phyloP scores from a whole-genome alignment of 108 stramenopile species.

The Pseudonitzschia pungens region DNA sequence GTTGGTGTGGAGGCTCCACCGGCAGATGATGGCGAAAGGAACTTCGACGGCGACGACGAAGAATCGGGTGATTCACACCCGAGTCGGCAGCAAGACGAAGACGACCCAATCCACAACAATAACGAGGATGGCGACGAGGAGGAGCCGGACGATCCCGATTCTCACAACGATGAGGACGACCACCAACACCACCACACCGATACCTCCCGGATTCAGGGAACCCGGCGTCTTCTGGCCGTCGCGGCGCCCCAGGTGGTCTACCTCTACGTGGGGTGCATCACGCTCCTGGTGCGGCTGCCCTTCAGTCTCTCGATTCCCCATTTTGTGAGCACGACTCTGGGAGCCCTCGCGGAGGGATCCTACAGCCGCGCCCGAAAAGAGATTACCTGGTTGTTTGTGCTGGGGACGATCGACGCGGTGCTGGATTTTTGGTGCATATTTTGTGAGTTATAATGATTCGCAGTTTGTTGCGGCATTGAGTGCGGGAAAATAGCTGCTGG shows the following conservation, averaged over 20 bases:
- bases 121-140: not conserved
- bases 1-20: not conserved
- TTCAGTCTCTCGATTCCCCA: conserved; percentile 86
- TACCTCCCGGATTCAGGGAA: conserved; percentile 72
- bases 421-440: conserved; percentile 92
- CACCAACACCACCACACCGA: not conserved
- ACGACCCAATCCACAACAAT: too few species aligned
- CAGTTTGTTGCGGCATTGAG: too few species aligned
- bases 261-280: conserved; percentile 77
- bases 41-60: not conserved
- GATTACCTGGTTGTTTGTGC: conserved; percentile 74
- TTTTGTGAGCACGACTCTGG: conserved; percentile 81
- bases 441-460: conserved; percentile 31
- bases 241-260: conserved; percentile 73
- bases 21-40: not conserved
- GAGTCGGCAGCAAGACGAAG: too few species aligned
- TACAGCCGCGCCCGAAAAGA: conserved; percentile 65
- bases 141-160: not conserved
- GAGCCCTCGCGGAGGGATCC: conserved; percentile 60
- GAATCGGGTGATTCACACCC: not conserved
- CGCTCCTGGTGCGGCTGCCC: conserved; percentile 82
- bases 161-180: not conserved
- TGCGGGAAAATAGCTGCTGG: too few species aligned
- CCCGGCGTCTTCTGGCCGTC: conserved; percentile 69
- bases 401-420: conserved; percentile 72